Evolutionary conservation across 306 rosid genomes (phyloP).

Genomic region (Prunus fruticosa): DNA sequence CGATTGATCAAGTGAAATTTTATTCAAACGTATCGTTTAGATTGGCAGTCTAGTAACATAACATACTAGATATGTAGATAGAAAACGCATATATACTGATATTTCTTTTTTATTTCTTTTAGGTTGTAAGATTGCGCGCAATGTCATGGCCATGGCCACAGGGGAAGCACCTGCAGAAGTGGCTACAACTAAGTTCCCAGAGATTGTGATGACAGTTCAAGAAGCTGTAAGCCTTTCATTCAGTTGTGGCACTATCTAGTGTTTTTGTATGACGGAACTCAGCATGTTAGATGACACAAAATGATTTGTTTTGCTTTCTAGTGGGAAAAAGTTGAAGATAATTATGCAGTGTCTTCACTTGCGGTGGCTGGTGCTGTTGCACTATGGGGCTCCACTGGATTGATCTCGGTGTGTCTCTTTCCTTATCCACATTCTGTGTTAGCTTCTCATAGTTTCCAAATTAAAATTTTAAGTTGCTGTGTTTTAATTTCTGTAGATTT

Average conservation of each 20-base stretch:
- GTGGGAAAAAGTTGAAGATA: slow-evolving; percentile 97
- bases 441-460: not conserved
- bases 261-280: not conserved
- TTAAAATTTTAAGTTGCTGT: not conserved
- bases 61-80: not conserved
- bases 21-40: not conserved
- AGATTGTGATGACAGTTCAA: slow-evolving; percentile 60
- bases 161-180: slow-evolving; percentile 86
- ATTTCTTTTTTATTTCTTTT: not conserved
- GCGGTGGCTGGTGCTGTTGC: slow-evolving; percentile 58
- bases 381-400: slow-evolving; percentile 65
- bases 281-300: slow-evolving; percentile 7
- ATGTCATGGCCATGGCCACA: slow-evolving; percentile 86
- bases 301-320: slow-evolving; percentile 17
- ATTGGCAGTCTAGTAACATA: not conserved
- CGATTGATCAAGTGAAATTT: not conserved
- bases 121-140: slow-evolving; percentile 75
- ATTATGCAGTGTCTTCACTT: slow-evolving; percentile 79
- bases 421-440: not conserved
- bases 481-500: not conserved
- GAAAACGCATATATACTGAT: not conserved
- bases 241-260: not conserved
- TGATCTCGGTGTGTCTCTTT: slow-evolving; percentile 60
- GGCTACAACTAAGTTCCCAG: slow-evolving; percentile 60
- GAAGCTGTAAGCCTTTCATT: slow-evolving; percentile 46